Evolutionary conservation across 108 stramenopile genomes (phyloP).

Genomic region (Cylindrotheca fusiformis): DNA sequence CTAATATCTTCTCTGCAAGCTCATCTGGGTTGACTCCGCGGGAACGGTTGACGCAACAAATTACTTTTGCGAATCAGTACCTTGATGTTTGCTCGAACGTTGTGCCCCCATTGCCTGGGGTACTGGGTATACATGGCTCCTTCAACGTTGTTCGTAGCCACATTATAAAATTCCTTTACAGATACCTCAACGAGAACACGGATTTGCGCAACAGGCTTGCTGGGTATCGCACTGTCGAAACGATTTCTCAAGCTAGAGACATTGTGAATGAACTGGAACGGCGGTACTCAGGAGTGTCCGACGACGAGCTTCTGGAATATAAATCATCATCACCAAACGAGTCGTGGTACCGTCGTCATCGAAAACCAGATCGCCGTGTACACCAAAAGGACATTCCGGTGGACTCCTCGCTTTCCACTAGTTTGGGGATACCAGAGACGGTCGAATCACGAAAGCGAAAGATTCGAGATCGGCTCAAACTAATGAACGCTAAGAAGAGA

Average conservation of each 20-base stretch:
- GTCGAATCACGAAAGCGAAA: conserved; percentile 23
- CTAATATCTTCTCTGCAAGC: conserved; percentile 67
- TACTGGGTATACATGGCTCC: conserved; percentile 64
- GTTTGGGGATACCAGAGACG: neutral
- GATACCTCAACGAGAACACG: conserved; percentile 73
- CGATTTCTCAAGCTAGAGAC: conserved; percentile 42
- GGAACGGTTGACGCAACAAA: conserved; percentile 60
- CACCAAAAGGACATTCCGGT: conserved; percentile 12
- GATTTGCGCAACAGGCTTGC: conserved; percentile 75
- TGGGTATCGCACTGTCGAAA: conserved; percentile 18
- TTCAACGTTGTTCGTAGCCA: conserved; percentile 79
- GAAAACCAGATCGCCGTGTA: conserved; percentile 30
- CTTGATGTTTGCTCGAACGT: conserved; percentile 61
- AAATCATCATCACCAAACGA: conserved; percentile 36
- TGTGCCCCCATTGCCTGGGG: conserved; percentile 76
- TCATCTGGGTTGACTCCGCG: conserved; percentile 29
- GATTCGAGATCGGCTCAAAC: conserved; percentile 25
- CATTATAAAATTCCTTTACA: conserved; percentile 90
- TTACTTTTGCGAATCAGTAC: conserved; percentile 77
- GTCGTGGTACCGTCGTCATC: conserved; percentile 84
- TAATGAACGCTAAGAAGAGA: neutral
- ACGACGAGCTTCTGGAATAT: conserved; percentile 38
- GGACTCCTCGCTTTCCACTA: neutral
- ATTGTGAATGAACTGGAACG: conserved; percentile 51
- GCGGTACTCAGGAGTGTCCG: conserved; percentile 40